Conservation (phyloP, 2,329 filamentous ascomycete genomes). For the Colletotrichum incanum region DNA sequence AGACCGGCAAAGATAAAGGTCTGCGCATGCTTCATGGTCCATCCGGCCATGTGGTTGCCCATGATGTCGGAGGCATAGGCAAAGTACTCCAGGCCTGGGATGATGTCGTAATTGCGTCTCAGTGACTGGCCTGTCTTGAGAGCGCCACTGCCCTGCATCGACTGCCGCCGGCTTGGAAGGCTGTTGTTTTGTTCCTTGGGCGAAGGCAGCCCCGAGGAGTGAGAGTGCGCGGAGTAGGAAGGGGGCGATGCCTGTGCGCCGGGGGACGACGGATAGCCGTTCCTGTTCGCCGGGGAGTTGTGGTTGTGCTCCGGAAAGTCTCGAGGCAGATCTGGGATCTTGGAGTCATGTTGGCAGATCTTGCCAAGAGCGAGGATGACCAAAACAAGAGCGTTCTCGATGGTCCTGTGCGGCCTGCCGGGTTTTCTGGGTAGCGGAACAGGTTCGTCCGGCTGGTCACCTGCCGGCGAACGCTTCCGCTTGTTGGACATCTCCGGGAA, state of each 20-base stretch:
- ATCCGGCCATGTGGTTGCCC: conserved; percentile 84
- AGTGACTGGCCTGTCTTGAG: conserved; percentile 42
- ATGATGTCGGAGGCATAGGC: conserved; percentile 89
- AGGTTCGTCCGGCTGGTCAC: conserved; percentile 36
- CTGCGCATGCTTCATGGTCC: conserved; percentile 87
- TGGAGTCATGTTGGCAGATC: conserved; percentile 75
- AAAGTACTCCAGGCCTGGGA: conserved; percentile 93
- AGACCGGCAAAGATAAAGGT: conserved; percentile 87
- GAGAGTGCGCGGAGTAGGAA: conserved; percentile 58
- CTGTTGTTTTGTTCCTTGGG: conserved; percentile 66
- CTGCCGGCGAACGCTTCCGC: conserved; percentile 69
- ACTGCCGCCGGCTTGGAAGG: conserved; percentile 64
- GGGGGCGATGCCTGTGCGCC: conserved; percentile 68
- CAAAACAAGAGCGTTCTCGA: conserved; percentile 86
- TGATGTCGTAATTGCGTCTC: conserved; percentile 82
- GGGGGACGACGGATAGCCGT: conserved; percentile 68
- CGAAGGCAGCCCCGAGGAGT: conserved; percentile 67
- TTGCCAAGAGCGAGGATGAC: conserved; percentile 89
- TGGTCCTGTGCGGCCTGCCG: conserved; percentile 73
- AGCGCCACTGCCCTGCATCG: conserved; percentile 60
- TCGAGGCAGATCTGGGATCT: conserved; percentile 67
- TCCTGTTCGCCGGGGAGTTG: conserved; percentile 56
- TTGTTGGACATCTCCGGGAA: conserved; percentile 53
- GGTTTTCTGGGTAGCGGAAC: conserved; percentile 51
- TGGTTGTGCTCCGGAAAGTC: conserved; percentile 57